Conservation (phyloP, 2,329 filamentous ascomycete genomes). For the Aspergillus tubingensis region DNA sequence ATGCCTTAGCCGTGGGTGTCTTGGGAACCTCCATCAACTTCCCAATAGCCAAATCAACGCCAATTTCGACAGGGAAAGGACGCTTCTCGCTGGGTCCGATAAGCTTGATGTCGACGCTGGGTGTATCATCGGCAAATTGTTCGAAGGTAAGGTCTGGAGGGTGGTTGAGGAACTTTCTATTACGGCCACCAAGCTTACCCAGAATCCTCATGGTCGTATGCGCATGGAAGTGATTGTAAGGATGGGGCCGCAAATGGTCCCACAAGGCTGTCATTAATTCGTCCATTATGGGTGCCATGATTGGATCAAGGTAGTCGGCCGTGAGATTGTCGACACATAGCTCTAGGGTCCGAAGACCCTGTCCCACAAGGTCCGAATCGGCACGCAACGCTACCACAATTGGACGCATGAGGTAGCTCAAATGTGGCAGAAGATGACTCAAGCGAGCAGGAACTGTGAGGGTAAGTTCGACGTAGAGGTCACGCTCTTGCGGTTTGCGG, state of each 20-base stretch:
- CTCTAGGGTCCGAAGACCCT: conserved; percentile 89
- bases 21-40: conserved; percentile 83
- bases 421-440: conserved; percentile 90
- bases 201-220: conserved; percentile 98
- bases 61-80: conserved; percentile 82
- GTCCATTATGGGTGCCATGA: conserved; percentile 98
- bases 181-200: conserved; percentile 92
- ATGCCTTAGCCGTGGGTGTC: conserved; percentile 55
- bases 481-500: conserved; percentile 83
- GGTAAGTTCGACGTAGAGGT: conserved; percentile 95
- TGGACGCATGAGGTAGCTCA: conserved; percentile 95
- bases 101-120: conserved; percentile 84
- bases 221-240: conserved; percentile 95
- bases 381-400: conserved; percentile 92
- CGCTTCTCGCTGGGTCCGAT: conserved; percentile 87
- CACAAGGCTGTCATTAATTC: conserved; percentile 97
- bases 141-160: conserved; percentile 82
- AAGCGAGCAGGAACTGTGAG: conserved; percentile 92
- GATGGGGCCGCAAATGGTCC: conserved; percentile 89
- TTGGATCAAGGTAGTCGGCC: conserved; percentile 94
- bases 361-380: conserved; percentile 89
- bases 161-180: conserved; percentile 91
- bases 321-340: conserved; percentile 98
- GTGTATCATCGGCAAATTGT: conserved; percentile 80
- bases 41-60: conserved; percentile 83